Conservation (phyloP, 768 basidiomycete genomes). For the Suillus clintonianus region DNA sequence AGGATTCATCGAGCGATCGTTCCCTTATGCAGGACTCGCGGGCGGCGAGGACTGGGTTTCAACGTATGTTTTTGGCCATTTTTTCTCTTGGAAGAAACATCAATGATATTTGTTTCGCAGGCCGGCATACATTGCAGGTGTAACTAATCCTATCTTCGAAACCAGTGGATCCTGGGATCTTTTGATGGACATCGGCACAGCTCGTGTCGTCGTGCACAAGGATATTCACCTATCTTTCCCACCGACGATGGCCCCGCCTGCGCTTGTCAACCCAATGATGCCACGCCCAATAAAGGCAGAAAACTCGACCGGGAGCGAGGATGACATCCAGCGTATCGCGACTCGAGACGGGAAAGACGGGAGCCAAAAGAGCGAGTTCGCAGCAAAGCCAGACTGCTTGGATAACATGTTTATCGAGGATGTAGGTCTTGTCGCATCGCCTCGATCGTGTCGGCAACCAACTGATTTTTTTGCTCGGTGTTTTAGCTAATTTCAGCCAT, state of each 20-base stretch:
- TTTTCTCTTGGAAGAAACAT: not conserved
- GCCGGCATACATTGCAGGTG: slow-evolving; percentile 93
- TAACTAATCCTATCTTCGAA: slow-evolving; percentile 97
- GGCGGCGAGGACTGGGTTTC: slow-evolving; percentile 89
- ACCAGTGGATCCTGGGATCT: slow-evolving; percentile 88
- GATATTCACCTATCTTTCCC: slow-evolving; percentile 71
- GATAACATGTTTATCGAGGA: slow-evolving; percentile 95
- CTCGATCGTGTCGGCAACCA: not conserved
- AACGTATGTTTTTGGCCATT: slow-evolving; percentile 56
- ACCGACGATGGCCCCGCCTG: slow-evolving; percentile 40
- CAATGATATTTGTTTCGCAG: slow-evolving; percentile 37
- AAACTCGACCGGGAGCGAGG: slow-evolving; percentile 61
- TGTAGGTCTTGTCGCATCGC: slow-evolving; percentile 46
- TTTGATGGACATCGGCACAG: slow-evolving; percentile 86
- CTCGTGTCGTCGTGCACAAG: slow-evolving; percentile 84
- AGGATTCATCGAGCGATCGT: slow-evolving; percentile 89
- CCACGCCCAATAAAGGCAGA: slow-evolving; percentile 66
- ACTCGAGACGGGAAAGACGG: slow-evolving; percentile 55
- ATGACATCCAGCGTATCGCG: slow-evolving; percentile 62
- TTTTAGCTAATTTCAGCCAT: slow-evolving; percentile 81
- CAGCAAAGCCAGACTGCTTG: slow-evolving; percentile 57
- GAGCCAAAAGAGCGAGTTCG: slow-evolving; percentile 51
- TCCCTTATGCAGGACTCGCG: slow-evolving; percentile 91
- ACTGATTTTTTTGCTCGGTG: not conserved
- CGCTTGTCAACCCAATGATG: slow-evolving; percentile 45